Base-by-base conservation (phyloP, 768 basidiomycete genomes). In the Ephemerocybe angulata region DNA sequence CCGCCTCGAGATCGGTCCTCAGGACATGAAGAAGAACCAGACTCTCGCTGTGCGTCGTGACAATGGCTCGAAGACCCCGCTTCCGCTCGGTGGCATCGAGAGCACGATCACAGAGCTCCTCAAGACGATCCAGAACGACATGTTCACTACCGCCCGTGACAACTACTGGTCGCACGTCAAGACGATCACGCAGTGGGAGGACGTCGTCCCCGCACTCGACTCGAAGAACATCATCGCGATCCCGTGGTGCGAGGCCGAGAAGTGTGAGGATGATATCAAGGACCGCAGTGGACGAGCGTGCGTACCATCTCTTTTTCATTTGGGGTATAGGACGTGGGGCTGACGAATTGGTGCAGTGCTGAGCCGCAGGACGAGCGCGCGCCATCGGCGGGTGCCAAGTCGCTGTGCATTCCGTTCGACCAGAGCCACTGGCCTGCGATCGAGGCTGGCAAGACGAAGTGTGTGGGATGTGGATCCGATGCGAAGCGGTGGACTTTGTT, bases 401-500 rank as follows among this genome's bases (percentile, higher is more conserved):
- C 93, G 0, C 85, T 99, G 3, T 89, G 88, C 62, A 98, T 98
- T 74, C 97, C 97, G 4, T 95, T 95, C 68, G 90, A 98, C 63
- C 97, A 98, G 72, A 78, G 75, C 3, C 83, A 80, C 33, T 98
- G 87, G 84, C 77, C 84, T 5, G 74, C 83, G 29, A 90, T 96
- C 69, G 86, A 88, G 63, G 80, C 78, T 44, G 90, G 92, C 53
- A 82, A 89, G 74, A 95, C 90, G 28, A 93, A 88, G 66, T 99
- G 97, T 71, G 81, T 90, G 52, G 90, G 83, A 12, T 99, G 97
- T 69, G 90, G 87, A 28, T 76, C 80, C 58, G 85, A 90, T 63
- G 90, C 94, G 53, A 98, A 97, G 76, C 81, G 90, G 63, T 98
- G 94, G 94, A 95, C 95, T 60, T 77, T 99, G 82, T 99, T 98